Conservation (phyloP, 768 basidiomycete species). For the Leucocoprinus birnbaumii region DNA sequence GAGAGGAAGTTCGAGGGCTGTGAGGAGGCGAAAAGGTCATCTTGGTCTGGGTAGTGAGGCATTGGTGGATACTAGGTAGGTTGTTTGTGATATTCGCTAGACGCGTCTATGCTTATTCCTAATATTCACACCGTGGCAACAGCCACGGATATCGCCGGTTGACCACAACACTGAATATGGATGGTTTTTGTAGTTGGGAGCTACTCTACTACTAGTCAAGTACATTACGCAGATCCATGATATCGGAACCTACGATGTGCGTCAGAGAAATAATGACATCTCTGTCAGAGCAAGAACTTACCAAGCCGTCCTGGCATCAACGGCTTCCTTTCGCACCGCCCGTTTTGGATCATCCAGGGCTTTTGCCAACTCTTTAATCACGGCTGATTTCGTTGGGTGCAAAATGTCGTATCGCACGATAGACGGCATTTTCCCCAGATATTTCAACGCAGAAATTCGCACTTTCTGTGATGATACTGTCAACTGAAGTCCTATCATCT, state of each 20-base stretch:
- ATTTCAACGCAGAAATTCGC: constrained; percentile 70
- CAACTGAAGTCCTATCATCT: neutral
- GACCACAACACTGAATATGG: neutral
- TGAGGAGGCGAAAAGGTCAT: constrained; percentile 23
- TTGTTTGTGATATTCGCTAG: constrained; percentile 13
- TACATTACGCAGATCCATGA: constrained; percentile 10
- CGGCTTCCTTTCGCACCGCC: constrained; percentile 82
- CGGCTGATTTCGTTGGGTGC: constrained; percentile 71
- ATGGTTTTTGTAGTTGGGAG: constrained; percentile 6
- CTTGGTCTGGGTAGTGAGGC: constrained; percentile 29
- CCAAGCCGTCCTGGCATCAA: constrained; percentile 53
- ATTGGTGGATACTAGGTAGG: constrained; percentile 17
- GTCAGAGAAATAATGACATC: constrained; percentile 14
- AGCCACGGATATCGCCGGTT: constrained; percentile 11
- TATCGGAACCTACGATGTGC: constrained; percentile 5
- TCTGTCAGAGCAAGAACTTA: neutral
- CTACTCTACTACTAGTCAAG: constrained; percentile 16
- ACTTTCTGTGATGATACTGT: constrained; percentile 51
- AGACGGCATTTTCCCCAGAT: constrained; percentile 69
- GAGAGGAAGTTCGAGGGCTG: constrained; percentile 30
- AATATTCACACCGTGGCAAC: constrained; percentile 7
- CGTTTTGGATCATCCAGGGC: constrained; percentile 89
- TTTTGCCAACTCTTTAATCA: constrained; percentile 72
- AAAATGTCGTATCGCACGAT: constrained; percentile 80
- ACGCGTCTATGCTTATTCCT: constrained; percentile 5